Percentiles rank a stretch among this genome's conserved stretches.
These are phyloP conservation scores for Microcyclospora tardicrescens DNA, from an alignment of 2,329 filamentous ascomycete species.

Conservation along the genomic window DNA sequence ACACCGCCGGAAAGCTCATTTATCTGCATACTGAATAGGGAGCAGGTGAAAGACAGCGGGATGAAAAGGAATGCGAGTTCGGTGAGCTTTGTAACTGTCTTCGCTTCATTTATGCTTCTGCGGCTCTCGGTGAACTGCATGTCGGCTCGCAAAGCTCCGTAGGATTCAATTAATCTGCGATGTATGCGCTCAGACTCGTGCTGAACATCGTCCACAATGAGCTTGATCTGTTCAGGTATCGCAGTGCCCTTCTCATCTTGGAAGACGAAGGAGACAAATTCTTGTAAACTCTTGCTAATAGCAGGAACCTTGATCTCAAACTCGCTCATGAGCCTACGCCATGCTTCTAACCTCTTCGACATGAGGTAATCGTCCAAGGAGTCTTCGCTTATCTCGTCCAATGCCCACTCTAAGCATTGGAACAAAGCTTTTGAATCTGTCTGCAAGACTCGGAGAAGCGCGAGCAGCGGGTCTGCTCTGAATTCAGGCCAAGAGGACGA, in stretches of 20 bases:
- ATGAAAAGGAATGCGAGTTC: slow-evolving; percentile 24
- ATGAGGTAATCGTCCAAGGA: slow-evolving; percentile 8
- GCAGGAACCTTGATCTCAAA: slow-evolving; percentile 6
- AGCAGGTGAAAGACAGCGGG: slow-evolving; percentile 18
- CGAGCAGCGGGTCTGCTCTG: slow-evolving; percentile 1
- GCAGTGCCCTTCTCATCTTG: neutral
- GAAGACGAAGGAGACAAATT: slow-evolving; percentile 5
- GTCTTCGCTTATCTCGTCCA: slow-evolving; percentile 7
- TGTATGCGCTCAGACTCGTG: neutral
- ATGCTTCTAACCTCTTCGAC: slow-evolving; percentile 3
- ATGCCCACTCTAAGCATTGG: slow-evolving; percentile 3
- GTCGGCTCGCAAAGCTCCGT: slow-evolving; percentile 24
- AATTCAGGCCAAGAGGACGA: neutral
- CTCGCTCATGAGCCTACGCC: slow-evolving; percentile 6
- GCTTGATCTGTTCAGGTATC: slow-evolving; percentile 2
- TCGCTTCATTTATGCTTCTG: slow-evolving; percentile 19
- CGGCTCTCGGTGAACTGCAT: slow-evolving; percentile 20
- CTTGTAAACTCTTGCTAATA: slow-evolving; percentile 2
- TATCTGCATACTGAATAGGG: slow-evolving; percentile 21
- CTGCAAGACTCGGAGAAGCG: slow-evolving; percentile 1
- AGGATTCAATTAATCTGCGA: slow-evolving; percentile 10
- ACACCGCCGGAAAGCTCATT: slow-evolving; percentile 12
- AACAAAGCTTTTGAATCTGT: slow-evolving; percentile 3
- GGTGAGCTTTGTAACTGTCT: slow-evolving; percentile 20
- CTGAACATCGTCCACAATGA: slow-evolving; percentile 2